Percentiles rank a stretch among this genome's conserved stretches.
phyloP scores from a whole-genome alignment of 1,284 basidiomycete genomes.

The Ceratobasidium sp. region DNA sequence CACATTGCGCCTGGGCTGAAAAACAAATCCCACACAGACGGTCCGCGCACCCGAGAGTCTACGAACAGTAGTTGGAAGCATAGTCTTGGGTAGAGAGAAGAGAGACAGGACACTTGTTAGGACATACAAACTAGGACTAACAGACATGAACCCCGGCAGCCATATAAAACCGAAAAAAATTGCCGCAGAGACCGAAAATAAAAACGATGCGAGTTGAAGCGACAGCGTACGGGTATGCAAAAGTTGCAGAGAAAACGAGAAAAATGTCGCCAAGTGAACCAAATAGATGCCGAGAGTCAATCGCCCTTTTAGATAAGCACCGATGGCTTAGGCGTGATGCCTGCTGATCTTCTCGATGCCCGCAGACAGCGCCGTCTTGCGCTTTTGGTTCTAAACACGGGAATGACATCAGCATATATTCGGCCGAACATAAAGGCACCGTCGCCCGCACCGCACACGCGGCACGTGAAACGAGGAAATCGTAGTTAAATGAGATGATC shows the following conservation, averaged over 20 bases:
- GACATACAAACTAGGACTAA: slow-evolving; percentile 14
- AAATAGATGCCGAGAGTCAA: too few relatives aligned
- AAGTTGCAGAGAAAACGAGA: neutral
- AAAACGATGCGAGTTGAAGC: neutral
- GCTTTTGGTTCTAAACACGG: slow-evolving; percentile 56
- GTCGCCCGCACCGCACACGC: slow-evolving; percentile 9
- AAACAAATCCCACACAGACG: slow-evolving; percentile 37
- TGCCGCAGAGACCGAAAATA: slow-evolving; percentile 19
- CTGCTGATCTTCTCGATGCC: slow-evolving; percentile 80
- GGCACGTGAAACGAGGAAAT: slow-evolving; percentile 50
- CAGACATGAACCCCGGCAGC: slow-evolving; percentile 18
- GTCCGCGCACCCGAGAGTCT: slow-evolving; percentile 37
- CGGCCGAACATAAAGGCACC: slow-evolving; percentile 42
- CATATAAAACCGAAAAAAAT: slow-evolving; percentile 11
- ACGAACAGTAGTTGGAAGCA: neutral
- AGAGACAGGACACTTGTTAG: neutral
- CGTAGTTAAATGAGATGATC: slow-evolving; percentile 56
- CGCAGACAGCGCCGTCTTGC: slow-evolving; percentile 67
- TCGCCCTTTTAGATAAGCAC: slow-evolving; percentile 6
- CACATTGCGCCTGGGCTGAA: slow-evolving; percentile 38
- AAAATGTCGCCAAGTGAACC: neutral
- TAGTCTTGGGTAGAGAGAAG: slow-evolving; percentile 8
- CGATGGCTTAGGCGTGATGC: slow-evolving; percentile 61
- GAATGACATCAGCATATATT: slow-evolving; percentile 53
- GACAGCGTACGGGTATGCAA: slow-evolving; percentile 28